Evolutionary conservation across 805 yeast species (phyloP), one percentile per base, ranked within the genome.

Genomic region (Schwanniomyces occidentalis): DNA sequence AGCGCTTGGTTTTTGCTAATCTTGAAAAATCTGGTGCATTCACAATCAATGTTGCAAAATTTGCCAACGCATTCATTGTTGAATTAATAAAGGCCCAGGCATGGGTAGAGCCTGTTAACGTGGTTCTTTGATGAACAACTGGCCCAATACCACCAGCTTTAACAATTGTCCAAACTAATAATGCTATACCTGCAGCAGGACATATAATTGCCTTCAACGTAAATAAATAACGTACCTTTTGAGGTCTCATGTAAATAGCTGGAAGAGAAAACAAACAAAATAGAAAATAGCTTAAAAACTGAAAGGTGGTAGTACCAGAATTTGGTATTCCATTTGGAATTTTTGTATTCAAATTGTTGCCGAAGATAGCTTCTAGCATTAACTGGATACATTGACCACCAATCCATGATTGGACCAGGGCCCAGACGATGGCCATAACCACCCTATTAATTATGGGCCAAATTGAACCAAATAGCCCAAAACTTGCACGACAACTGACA

Each of bases 81-180:
- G 9, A 8, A 8, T 21, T 21, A 8, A 21, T 21, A 21, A 21
- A 21, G 8, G 10, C 23, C 23, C 23, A 21, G 10, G 23, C 23
- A 21, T 21, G 23, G 9, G 8, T 10, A 21, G 23, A 21, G 10
- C 23, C 23, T 8, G 8, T 8, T 21, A 21, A 21, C 9, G 8
- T 8, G 10, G 8, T 9, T 10, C n/a, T 30, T 35, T 27, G 17
- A 17, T 20, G 35, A 35, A 24, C 27, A n/a, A 24, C 27, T n/a
- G 27, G 27, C 12, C 27, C 27, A 7, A 24, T 24, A 7, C 27
- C 27, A 24, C 12, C 13, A 8, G 13, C 12, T n/a, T 14, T 10
- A 8, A 24, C 8, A n/a, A 24, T 24, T n/a, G 12, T 14, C 27
- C 8, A 8, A 8, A 8, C 15, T 7, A 24, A 24, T 7, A n/a